These are phyloP conservation scores for Saprolegnia parasitica DNA, from an alignment of 352 stramenopile species.

Conservation along the genomic window DNA sequence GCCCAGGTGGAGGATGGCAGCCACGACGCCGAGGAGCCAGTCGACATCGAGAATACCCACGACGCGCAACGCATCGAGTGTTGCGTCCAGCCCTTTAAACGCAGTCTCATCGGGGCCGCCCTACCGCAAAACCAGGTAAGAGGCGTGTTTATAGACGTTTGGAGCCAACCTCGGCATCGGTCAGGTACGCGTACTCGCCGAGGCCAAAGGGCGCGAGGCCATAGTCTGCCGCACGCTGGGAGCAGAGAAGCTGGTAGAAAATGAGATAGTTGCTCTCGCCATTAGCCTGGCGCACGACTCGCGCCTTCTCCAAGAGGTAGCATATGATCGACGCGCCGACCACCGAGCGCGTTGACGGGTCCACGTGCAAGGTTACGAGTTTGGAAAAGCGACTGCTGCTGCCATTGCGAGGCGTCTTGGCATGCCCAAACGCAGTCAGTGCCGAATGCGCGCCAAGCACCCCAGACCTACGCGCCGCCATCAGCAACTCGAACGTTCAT, in stretches of 20 bases:
- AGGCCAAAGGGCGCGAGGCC: constrained; percentile 31
- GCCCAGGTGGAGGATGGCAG: constrained; percentile 95
- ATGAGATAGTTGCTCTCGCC: constrained; percentile 99
- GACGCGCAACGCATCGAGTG: constrained; percentile 86
- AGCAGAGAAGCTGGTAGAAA: constrained; percentile 96
- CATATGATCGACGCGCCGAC: not conserved
- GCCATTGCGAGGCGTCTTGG: not conserved
- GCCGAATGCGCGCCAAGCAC: not conserved
- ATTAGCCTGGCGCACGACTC: constrained; percentile 89
- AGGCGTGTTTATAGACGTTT: not conserved
- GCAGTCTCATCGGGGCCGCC: not conserved
- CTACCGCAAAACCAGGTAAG: not conserved
- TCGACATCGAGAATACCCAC: constrained; percentile 86
- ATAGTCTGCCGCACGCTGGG: not conserved
- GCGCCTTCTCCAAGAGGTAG: constrained; percentile 94
- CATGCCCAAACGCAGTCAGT: not conserved
- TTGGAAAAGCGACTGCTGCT: not conserved
- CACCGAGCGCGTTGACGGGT: not conserved
- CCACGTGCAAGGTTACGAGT: not conserved
- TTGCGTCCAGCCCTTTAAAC: constrained; percentile 83
- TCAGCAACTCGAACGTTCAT: too few species aligned
- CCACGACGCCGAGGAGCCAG: constrained; percentile 94
- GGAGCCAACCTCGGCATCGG: constrained; percentile 43
- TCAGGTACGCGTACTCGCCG: constrained; percentile 89
- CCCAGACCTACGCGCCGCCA: too few species aligned